These are phyloP conservation scores for Rubus parviflorus DNA, from an alignment of 306 rosid genomes.

Conservation along the genomic window DNA sequence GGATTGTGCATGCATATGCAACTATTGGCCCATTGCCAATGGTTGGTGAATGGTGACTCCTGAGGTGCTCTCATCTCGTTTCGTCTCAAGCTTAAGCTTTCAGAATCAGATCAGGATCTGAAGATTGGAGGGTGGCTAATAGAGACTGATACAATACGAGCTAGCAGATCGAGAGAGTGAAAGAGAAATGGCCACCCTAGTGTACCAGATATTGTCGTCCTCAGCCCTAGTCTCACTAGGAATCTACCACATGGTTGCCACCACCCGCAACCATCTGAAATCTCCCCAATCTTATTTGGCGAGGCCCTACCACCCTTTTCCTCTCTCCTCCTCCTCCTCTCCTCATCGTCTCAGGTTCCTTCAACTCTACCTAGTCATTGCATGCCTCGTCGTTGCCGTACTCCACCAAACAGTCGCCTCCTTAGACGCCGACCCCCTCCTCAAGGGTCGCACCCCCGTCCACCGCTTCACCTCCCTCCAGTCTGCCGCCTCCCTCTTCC, in stretches of 20 bases:
- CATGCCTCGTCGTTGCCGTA: slow-evolving; percentile 51
- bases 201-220: slow-evolving; percentile 55
- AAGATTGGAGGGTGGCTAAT: no score
- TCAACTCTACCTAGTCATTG: slow-evolving; percentile 48
- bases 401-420: slow-evolving; percentile 56
- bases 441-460: slow-evolving; percentile 81
- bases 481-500: slow-evolving; percentile 60
- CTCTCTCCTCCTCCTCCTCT: slow-evolving; percentile 27
- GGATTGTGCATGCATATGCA: no score
- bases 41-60: no score
- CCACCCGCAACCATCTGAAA: slow-evolving; percentile 59
- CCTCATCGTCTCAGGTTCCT: slow-evolving; percentile 51
- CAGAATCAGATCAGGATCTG: no score
- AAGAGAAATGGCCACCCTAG: slow-evolving; percentile 31
- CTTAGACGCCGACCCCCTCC: slow-evolving; percentile 61
- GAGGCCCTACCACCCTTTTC: slow-evolving; percentile 76
- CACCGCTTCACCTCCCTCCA: slow-evolving; percentile 79
- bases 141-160: no score
- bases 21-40: no score
- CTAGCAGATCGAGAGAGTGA: background rate
- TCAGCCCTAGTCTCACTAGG: slow-evolving; percentile 55
- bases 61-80: no score
- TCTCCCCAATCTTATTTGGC: slow-evolving; percentile 67
- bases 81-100: no score
- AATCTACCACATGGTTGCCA: slow-evolving; percentile 57